phyloP scores from a whole-genome alignment of 371 early-diverging fungal genomes.

The Saksenaea oblongispora region DNA sequence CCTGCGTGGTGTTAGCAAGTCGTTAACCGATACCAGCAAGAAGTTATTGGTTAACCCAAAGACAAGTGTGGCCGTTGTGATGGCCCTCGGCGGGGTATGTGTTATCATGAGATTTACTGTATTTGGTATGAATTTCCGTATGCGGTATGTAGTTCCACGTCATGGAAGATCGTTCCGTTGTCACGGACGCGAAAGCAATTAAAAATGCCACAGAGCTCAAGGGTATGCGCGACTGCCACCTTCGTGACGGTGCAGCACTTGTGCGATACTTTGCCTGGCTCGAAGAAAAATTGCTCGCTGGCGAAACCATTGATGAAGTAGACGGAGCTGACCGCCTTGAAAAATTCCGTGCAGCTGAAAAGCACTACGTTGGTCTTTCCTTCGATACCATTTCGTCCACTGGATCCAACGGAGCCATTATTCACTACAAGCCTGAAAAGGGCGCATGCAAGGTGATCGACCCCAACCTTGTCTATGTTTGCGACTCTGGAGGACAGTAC shows the following conservation, averaged over 20 bases:
- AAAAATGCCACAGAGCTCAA: constrained; percentile 92
- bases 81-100: constrained; percentile 55
- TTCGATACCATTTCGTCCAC: constrained; percentile 98
- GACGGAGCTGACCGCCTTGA: constrained; percentile 84
- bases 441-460: constrained; percentile 61
- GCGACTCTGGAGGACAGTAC: constrained; percentile 99
- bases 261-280: constrained; percentile 94
- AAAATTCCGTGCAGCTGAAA: constrained; percentile 65
- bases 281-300: constrained; percentile 78
- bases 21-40: constrained; percentile 34
- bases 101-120: background rate
- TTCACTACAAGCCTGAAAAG: constrained; percentile 95
- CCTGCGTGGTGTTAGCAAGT: constrained; percentile 38
- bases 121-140: constrained; percentile 44
- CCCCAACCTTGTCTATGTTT: constrained; percentile 82
- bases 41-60: constrained; percentile 59
- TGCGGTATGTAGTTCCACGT: constrained; percentile 55
- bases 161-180: constrained; percentile 65
- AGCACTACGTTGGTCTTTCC: constrained; percentile 84
- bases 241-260: constrained; percentile 94
- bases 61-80: constrained; percentile 72
- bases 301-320: constrained; percentile 67
- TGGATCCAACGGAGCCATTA: constrained; percentile 97
- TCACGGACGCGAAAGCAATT: constrained; percentile 84
- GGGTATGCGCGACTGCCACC: constrained; percentile 94